Conservation (phyloP, 1,284 basidiomycete species). For the Trichosporon sp. region DNA sequence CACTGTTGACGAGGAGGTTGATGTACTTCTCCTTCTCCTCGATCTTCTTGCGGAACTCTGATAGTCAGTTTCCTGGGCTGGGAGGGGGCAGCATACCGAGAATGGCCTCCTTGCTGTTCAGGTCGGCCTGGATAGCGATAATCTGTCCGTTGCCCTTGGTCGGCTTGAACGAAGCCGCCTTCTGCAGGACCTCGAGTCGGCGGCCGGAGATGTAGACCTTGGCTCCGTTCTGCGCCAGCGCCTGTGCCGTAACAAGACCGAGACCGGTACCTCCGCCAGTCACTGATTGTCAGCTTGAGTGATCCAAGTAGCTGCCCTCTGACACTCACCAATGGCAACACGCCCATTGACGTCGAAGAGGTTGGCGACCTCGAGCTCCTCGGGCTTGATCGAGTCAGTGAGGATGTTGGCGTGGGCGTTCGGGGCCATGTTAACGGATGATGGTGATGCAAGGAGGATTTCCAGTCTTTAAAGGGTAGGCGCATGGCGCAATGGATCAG, state of each 20-base stretch:
- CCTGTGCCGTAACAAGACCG: slow-evolving; percentile 49
- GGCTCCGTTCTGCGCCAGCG: slow-evolving; percentile 50
- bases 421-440: background rate
- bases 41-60: slow-evolving; percentile 43
- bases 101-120: slow-evolving; percentile 51
- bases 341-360: slow-evolving; percentile 51
- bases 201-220: slow-evolving; percentile 55
- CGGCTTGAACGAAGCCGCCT: slow-evolving; percentile 38
- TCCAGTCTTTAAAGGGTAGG: background rate
- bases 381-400: slow-evolving; percentile 24
- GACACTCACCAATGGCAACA: slow-evolving; percentile 49
- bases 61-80: background rate
- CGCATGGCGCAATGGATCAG: background rate
- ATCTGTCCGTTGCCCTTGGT: slow-evolving; percentile 39
- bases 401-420: slow-evolving; percentile 14
- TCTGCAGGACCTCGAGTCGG: slow-evolving; percentile 44
- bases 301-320: background rate
- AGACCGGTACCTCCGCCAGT: slow-evolving; percentile 54
- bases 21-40: slow-evolving; percentile 45
- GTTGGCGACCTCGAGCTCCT: slow-evolving; percentile 40
- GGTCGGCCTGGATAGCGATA: slow-evolving; percentile 50
- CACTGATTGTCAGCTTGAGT: slow-evolving; percentile 32
- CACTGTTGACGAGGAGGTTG: slow-evolving; percentile 49
- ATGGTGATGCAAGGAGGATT: background rate
- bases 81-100: slow-evolving; percentile 25